Conservation (phyloP, 225 moss, liverwort and hornwort species). For the Climacium dendroides region DNA sequence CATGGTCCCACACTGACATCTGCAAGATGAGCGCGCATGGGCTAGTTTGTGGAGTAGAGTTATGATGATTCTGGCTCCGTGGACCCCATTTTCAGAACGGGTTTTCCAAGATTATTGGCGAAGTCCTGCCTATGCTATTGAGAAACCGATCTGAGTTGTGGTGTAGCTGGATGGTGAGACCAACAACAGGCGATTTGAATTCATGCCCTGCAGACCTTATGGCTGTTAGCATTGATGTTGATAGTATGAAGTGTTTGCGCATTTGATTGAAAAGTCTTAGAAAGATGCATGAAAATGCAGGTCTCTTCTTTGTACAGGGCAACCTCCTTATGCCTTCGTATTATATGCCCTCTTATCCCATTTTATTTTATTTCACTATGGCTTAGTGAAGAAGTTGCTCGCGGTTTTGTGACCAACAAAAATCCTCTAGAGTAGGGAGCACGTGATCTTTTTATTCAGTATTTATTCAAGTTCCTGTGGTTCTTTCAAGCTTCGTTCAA, state of each 20-base stretch:
- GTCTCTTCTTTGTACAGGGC: slow-evolving; percentile 24
- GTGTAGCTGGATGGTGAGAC: background rate
- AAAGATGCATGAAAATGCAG: background rate
- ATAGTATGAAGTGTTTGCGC: slow-evolving; percentile 6
- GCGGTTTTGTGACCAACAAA: background rate
- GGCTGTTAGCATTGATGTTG: slow-evolving; percentile 6
- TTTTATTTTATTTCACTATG: background rate
- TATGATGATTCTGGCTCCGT: background rate
- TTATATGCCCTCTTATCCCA: background rate
- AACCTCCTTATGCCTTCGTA: slow-evolving; percentile 5
- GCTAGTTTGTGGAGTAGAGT: background rate
- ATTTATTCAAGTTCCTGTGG: background rate
- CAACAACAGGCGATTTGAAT: background rate
- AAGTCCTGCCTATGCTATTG: background rate
- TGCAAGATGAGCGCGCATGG: background rate
- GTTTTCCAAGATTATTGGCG: background rate
- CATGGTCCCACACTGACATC: background rate
- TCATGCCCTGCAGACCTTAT: slow-evolving; percentile 12
- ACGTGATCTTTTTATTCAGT: background rate
- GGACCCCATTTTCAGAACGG: background rate
- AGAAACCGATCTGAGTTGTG: background rate
- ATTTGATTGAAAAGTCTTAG: background rate
- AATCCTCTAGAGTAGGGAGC: background rate
- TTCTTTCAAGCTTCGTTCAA: background rate
- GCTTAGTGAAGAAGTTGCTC: slow-evolving; percentile 7